Conservation (phyloP, 331 rosid species). For the Phaseolus coccineus region DNA sequence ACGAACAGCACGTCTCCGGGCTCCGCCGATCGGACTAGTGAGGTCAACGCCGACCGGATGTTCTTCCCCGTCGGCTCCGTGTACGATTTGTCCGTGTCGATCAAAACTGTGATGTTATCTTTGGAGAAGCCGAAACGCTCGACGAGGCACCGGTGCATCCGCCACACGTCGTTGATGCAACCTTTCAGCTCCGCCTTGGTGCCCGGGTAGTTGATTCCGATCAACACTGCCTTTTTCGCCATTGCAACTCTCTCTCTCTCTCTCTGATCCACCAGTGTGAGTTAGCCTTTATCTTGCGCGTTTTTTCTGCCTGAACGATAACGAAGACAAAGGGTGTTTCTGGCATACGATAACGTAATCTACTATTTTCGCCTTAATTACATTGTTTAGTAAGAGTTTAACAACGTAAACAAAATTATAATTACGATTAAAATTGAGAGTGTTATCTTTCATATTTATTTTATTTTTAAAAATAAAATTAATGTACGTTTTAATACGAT, state of each 20-base stretch:
- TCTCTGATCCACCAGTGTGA: background rate
- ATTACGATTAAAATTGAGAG: no score
- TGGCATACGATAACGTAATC: background rate
- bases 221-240: constrained; percentile 85
- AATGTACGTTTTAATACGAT: no score
- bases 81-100: constrained; percentile 75
- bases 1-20: constrained; percentile 76
- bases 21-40: constrained; percentile 66
- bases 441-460: no score
- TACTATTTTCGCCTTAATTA: background rate
- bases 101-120: constrained; percentile 68
- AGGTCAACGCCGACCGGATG: constrained; percentile 61
- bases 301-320: background rate
- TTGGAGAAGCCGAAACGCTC: constrained; percentile 71
- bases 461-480: no score
- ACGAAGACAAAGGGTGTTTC: background rate
- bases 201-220: constrained; percentile 85
- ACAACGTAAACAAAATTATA: no score
- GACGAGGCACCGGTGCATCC: constrained; percentile 62
- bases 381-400: background rate
- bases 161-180: constrained; percentile 84
- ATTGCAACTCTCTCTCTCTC: constrained; percentile 35
- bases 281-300: background rate
- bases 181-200: constrained; percentile 87
- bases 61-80: constrained; percentile 84